These are phyloP conservation scores for Acanthamoeba royreba DNA, from an alignment of 208 protist species.

Conservation along the genomic window DNA sequence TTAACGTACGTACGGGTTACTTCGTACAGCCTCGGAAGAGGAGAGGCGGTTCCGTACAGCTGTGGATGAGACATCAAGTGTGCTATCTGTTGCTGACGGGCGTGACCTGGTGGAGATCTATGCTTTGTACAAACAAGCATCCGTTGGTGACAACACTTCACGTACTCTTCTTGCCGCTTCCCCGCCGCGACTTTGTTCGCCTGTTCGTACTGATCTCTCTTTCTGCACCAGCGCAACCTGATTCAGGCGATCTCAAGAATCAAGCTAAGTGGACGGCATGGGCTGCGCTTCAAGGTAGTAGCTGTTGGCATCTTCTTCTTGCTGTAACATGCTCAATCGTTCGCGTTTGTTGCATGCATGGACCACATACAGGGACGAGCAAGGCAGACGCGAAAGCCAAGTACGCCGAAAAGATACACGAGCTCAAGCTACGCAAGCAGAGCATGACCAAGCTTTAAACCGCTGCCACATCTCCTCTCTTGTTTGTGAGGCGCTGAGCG, in stretches of 20 bases:
- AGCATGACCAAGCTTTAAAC: background rate
- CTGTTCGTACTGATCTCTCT: too few species aligned
- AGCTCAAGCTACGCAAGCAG: background rate
- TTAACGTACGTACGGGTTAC: background rate
- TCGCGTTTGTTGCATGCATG: background rate
- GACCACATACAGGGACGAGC: background rate
- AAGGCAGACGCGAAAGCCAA: background rate
- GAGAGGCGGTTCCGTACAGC: background rate
- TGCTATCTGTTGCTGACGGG: background rate
- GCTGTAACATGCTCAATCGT: background rate
- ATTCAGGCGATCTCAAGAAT: background rate
- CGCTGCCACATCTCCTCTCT: too few species aligned
- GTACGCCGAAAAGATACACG: conserved; percentile 6
- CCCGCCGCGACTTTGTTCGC: too few species aligned
- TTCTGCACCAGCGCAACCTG: background rate
- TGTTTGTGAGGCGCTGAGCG: too few species aligned
- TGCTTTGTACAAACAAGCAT: background rate
- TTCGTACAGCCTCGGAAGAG: too few species aligned
- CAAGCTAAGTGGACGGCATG: background rate
- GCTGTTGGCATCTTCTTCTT: background rate
- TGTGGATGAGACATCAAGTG: background rate
- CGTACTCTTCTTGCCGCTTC: too few species aligned
- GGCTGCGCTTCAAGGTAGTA: background rate
- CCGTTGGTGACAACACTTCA: background rate
- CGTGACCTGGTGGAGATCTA: background rate